These are phyloP conservation scores for Isabelozyma heimii DNA, from an alignment of 805 yeast genomes.

Conservation along the genomic window DNA sequence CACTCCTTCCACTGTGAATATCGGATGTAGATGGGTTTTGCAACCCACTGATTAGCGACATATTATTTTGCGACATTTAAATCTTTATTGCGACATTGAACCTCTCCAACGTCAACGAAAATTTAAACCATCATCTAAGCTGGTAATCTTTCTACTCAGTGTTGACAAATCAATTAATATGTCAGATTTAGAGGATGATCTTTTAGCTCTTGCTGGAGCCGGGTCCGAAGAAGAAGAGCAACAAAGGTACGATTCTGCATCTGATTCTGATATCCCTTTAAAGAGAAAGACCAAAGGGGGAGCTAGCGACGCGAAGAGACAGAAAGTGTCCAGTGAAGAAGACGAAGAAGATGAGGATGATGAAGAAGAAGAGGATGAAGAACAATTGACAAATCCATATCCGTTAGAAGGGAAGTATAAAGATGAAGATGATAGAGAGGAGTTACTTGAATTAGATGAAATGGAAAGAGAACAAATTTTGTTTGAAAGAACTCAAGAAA, in stretches of 20 bases:
- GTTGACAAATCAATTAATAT: constrained; percentile 26
- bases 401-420: constrained; percentile 91
- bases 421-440: constrained; percentile 71
- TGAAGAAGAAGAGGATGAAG: constrained; percentile 32
- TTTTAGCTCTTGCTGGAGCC: constrained; percentile 87
- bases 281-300: constrained; percentile 13
- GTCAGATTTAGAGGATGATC: constrained; percentile 92
- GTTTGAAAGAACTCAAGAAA: constrained; percentile 88
- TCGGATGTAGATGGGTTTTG: too few relatives aligned
- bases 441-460: constrained; percentile 76
- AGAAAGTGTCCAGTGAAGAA: constrained; percentile 22
- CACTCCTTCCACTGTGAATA: too few relatives aligned
- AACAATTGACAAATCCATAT: constrained; percentile 63
- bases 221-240: constrained; percentile 32
- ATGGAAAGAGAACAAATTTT: constrained; percentile 87
- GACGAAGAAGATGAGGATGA: constrained; percentile 16
- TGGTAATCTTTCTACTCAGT: neutral
- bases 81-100: neutral
- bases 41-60: too few relatives aligned
- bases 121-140: neutral
- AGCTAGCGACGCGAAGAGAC: constrained; percentile 27
- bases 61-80: neutral
- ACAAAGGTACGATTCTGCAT: constrained; percentile 21
- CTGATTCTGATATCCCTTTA: constrained; percentile 9
- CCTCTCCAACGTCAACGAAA: neutral